These are phyloP conservation scores for Pichia exigua DNA, from an alignment of 805 yeast species.

Conservation along the genomic window DNA sequence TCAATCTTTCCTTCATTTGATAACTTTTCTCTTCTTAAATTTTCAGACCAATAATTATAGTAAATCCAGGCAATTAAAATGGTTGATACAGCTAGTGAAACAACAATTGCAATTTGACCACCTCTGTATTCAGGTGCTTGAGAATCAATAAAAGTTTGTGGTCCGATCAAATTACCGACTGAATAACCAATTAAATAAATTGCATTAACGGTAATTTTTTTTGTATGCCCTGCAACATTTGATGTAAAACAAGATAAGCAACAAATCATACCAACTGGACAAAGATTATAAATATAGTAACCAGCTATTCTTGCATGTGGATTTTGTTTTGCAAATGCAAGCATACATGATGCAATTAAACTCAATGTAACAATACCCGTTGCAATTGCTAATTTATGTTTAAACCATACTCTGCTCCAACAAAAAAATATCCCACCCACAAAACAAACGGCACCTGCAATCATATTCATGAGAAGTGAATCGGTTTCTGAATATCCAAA, in stretches of 20 bases:
- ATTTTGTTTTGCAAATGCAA: neutral
- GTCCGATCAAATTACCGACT: conserved; percentile 32
- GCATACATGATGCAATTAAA: neutral
- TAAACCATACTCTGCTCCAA: neutral
- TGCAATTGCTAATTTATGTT: neutral
- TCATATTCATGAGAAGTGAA: neutral
- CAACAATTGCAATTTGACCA: conserved; percentile 39
- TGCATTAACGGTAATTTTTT: neutral
- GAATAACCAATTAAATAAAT: neutral
- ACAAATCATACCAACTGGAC: conserved; percentile 2
- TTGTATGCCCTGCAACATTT: neutral
- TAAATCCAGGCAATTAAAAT: neutral
- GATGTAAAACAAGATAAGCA: neutral
- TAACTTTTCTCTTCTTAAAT: neutral
- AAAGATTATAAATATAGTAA: neutral
- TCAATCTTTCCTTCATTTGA: neutral
- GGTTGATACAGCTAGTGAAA: conserved; percentile 13
- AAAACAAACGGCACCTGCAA: neutral
- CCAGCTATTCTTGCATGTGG: neutral
- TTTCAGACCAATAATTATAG: neutral
- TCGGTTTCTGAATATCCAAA: conserved; percentile 6
- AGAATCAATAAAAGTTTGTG: conserved; percentile 38
- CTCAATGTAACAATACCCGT: neutral
- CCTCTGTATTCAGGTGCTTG: conserved; percentile 53
- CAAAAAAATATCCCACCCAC: neutral